Evolutionary conservation across 2,329 filamentous ascomycete genomes (phyloP), one percentile per base, ranked within the genome.

Genomic region (Arthrobotrys pseudoclavata): DNA sequence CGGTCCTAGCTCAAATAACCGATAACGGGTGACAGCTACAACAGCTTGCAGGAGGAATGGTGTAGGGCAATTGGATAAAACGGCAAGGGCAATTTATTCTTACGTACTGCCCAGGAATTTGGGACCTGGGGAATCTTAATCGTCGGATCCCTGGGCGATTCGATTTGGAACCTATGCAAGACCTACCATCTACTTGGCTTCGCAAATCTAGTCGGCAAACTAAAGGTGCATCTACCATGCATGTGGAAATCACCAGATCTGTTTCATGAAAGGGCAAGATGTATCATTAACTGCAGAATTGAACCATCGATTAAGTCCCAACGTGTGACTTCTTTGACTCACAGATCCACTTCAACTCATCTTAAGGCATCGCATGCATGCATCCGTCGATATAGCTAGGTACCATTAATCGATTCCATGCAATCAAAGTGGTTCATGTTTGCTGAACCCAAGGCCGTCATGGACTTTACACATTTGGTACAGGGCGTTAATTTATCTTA

Each of bases 201-300:
- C 52, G 31, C 52, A 45, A 45, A 57, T 20, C 31, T 60, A 13
- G 18, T 24, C 31, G 9, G 52, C 29, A 29, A 29, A 37, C 55
- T 20, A 42, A 40, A 18, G 12, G 34, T 60, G 55, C 55, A 42
- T 42, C 13, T 10, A 45, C 42, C 13, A 20, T 61, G 55, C 45
- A 70, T 63, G 40, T 57, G 31, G 55, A 70, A 53, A 63, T 69
- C 61, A 50, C 40, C 15, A 22, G 9, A n/a, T 9, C 20, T 40
- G 66, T 69, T 60, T 69, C 52, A 40, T 37, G 7, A 40, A 6
- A 13, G 55, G 31, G 13, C 55, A 37, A 37, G 67, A 20, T 63
- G 67, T 70, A 45, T 63, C 67, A 70, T 70, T 70, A 70, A 29
- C 67, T 55, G 67, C 67, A 42, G 29, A 37, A 53, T 31, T 1